Base-by-base conservation (phyloP, 352 stramenopile species). In the Phytophthora quininea region DNA sequence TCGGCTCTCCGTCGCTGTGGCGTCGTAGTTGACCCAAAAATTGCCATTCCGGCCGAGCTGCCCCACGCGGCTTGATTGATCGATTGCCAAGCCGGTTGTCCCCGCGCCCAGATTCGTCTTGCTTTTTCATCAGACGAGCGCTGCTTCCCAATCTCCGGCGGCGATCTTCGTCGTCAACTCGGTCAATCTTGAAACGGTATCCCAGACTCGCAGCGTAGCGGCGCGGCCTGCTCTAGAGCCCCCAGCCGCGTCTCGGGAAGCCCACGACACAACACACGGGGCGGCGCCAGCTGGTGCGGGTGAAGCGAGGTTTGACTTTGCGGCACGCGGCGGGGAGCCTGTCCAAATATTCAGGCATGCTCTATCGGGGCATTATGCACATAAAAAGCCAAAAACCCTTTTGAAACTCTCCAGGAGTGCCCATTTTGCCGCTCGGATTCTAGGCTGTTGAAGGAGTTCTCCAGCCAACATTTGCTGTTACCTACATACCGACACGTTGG, bases 151-250 rank as follows among this genome's bases (percentile, higher is more conserved):
- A 49, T 49, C 43, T 27, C 9, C 6, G 19, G 43, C 10, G 43
- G 3, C 14, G 29, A 49, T 49, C 43, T 29, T 49, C 43, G 43
- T 49, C 43, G 43, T 49, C 43, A 29, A 49, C 43, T n/a, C 15
- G 15, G 29, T 49, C 43, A 19, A 49, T 49, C 43, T 49, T 49
- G 43, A 49, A 49, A 49, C 43, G 43, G 43, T 27, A 49, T 46
- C 43, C 12, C 43, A 49, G 43, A 12, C 43, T 29, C 15, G 12
- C 6, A 49, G 43, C 43, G 43, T 49, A 49, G 43, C 43, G 29
- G 43, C 43, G 43, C 29, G 43, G 24, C 43, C 11, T 8, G 9
- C 3, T 19, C 40, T 5, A 40, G 35, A 24, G 19, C 19, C 19
- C 0, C 38, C 38, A 46, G 43, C 43, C 29, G 43, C 15, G 29